These are phyloP conservation scores for Fistulina hepatica DNA, from an alignment of 1,284 basidiomycete genomes.

Conservation along the genomic window DNA sequence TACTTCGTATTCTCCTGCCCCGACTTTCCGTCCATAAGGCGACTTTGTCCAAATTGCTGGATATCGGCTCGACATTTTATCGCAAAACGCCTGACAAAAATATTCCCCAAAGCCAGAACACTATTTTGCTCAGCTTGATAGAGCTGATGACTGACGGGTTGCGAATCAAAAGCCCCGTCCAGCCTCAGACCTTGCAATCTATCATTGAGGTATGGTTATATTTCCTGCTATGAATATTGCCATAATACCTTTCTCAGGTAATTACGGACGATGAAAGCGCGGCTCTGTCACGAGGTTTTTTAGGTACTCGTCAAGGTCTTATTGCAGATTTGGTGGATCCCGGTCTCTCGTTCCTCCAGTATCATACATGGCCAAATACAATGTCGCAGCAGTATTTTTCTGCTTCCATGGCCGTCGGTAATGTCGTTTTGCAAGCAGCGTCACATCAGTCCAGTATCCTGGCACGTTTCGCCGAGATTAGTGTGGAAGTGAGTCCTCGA, in stretches of 20 bases:
- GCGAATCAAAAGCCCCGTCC: slow-evolving; percentile 39
- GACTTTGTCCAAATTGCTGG: slow-evolving; percentile 39
- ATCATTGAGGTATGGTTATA: slow-evolving; percentile 36
- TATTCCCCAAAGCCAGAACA: no score
- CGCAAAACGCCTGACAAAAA: slow-evolving; percentile 28
- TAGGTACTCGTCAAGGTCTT: no score
- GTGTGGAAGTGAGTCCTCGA: slow-evolving; percentile 22
- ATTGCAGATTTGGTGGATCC: slow-evolving; percentile 34
- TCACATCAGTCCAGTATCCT: slow-evolving; percentile 27
- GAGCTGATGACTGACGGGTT: slow-evolving; percentile 48
- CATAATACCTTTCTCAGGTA: not conserved
- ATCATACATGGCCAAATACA: slow-evolving; percentile 33
- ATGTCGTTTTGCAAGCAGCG: slow-evolving; percentile 38
- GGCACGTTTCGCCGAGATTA: slow-evolving; percentile 23
- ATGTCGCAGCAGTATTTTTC: slow-evolving; percentile 40
- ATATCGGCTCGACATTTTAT: slow-evolving; percentile 36
- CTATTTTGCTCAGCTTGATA: slow-evolving; percentile 36
- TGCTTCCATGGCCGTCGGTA: slow-evolving; percentile 40
- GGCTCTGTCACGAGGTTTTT: no score
- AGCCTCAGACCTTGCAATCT: slow-evolving; percentile 36
- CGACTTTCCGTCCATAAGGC: slow-evolving; percentile 37
- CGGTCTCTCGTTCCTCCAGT: slow-evolving; percentile 41
- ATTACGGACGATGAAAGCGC: not conserved
- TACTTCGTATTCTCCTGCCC: slow-evolving; percentile 40
- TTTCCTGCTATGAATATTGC: not conserved